phyloP scores from a whole-genome alignment of 257 asterid genomes.

The Capsicum baccatum region DNA sequence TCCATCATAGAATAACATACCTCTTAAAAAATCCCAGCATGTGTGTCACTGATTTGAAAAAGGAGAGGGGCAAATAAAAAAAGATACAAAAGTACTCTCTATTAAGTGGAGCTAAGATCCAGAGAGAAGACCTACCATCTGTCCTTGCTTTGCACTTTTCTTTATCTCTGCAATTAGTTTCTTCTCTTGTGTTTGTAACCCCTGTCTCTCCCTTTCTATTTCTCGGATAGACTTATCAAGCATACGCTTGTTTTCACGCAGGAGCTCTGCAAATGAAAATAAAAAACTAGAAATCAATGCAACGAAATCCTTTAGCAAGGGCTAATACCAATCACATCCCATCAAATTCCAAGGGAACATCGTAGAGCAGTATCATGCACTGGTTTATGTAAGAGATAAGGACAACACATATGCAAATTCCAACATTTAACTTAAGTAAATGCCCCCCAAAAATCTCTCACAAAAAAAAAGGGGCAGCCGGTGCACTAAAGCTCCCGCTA shows the following conservation, averaged over 20 bases:
- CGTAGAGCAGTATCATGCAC: not conserved
- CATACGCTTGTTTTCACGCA: conserved; percentile 98
- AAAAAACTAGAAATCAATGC: conserved; percentile 4
- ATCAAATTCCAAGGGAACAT: not conserved
- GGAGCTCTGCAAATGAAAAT: conserved; percentile 60
- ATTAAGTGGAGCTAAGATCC: not conserved
- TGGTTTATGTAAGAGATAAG: not conserved
- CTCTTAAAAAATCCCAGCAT: not conserved
- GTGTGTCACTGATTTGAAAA: not conserved
- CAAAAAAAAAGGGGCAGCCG: no score
- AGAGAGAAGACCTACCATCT: conserved; percentile 65
- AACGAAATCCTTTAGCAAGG: not conserved
- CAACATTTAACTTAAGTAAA: no score
- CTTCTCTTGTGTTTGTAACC: conserved; percentile 90
- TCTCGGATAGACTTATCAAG: conserved; percentile 95
- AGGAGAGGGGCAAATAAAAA: not conserved
- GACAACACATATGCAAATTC: no score
- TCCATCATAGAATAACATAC: not conserved
- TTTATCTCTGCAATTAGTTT: conserved; percentile 90
- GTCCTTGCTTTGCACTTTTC: conserved; percentile 98
- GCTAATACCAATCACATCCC: not conserved
- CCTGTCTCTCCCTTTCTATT: conserved; percentile 97
- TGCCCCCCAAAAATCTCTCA: no score
- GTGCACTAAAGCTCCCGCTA: no score
- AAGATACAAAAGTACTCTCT: not conserved